Evolutionary conservation across 805 yeast species (phyloP).

Genomic region (Yarrowia alimentaria): DNA sequence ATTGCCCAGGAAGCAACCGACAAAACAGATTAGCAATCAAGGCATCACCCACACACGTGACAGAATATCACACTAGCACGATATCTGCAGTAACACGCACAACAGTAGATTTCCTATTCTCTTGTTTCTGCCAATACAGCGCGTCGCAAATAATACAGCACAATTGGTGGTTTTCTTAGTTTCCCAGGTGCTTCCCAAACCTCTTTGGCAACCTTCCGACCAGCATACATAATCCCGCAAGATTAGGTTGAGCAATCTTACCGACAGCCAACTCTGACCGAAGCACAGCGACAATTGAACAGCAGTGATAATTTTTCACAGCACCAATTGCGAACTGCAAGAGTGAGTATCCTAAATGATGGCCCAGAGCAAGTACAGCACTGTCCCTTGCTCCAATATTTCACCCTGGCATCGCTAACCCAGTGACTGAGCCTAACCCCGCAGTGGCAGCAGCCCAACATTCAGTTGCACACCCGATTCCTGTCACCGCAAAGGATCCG

Average conservation of each 20-base stretch:
- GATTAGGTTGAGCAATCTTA: slow-evolving; percentile 25
- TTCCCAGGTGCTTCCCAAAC: too few species aligned
- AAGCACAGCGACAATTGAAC: neutral
- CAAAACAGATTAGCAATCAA: too few species aligned
- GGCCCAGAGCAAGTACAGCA: neutral
- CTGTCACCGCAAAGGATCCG: slow-evolving; percentile 16
- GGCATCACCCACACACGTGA: too few species aligned
- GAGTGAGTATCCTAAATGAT: slow-evolving; percentile 14
- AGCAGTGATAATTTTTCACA: too few species aligned
- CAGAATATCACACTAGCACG: too few species aligned
- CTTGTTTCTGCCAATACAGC: too few species aligned
- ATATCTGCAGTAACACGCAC: too few species aligned
- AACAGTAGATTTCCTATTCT: too few species aligned
- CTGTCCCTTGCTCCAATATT: neutral
- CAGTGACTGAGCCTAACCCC: slow-evolving; percentile 12
- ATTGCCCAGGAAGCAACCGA: too few species aligned
- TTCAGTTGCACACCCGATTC: slow-evolving; percentile 16
- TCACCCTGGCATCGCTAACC: slow-evolving; percentile 8
- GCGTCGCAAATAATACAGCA: too few species aligned
- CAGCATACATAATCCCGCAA: slow-evolving; percentile 27
- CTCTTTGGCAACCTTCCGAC: too few species aligned
- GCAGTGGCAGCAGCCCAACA: slow-evolving; percentile 17
- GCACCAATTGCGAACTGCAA: neutral
- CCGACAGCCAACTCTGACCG: neutral
- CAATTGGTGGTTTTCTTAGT: too few species aligned